Evolutionary conservation across 352 stramenopile genomes (phyloP).

Genomic region (Phytopythium delawarense): DNA sequence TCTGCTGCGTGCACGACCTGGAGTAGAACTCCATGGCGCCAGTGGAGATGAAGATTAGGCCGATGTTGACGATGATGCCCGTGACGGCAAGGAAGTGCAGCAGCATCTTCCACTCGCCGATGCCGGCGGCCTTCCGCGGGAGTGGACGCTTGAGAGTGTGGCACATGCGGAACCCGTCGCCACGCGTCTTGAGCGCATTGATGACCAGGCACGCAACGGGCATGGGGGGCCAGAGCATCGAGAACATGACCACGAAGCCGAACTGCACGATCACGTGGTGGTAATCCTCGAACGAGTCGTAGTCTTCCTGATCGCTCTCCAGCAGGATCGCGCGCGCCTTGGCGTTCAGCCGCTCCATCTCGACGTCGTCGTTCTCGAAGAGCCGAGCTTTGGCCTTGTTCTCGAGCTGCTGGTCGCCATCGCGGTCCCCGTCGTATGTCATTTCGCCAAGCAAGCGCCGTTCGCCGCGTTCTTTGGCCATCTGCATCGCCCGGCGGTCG

Average conservation of each 20-base stretch:
- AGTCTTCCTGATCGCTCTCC: slow-evolving; percentile 70
- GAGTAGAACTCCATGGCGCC: slow-evolving; percentile 76
- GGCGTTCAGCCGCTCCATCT: slow-evolving; percentile 66
- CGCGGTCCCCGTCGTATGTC: slow-evolving; percentile 39
- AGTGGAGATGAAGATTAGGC: slow-evolving; percentile 74
- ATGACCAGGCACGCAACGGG: slow-evolving; percentile 69
- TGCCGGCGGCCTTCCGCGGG: slow-evolving; percentile 62
- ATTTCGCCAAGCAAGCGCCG: slow-evolving; percentile 59
- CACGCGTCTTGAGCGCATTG: slow-evolving; percentile 77
- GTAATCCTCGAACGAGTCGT: slow-evolving; percentile 82
- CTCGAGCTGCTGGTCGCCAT: slow-evolving; percentile 31
- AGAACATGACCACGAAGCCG: slow-evolving; percentile 87
- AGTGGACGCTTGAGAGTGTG: slow-evolving; percentile 70
- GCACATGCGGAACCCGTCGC: slow-evolving; percentile 71
- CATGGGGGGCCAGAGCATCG: slow-evolving; percentile 82
- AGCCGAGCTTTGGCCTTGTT: slow-evolving; percentile 67
- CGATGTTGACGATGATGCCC: slow-evolving; percentile 74
- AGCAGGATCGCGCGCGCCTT: slow-evolving; percentile 70
- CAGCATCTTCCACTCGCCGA: slow-evolving; percentile 72
- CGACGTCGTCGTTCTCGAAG: slow-evolving; percentile 55
- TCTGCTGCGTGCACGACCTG: slow-evolving; percentile 37
- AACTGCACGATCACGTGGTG: slow-evolving; percentile 80
- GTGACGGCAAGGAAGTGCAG: slow-evolving; percentile 62
- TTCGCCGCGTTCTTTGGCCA: slow-evolving; percentile 64
- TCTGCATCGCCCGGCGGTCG: slow-evolving; percentile 56